phyloP scores from a whole-genome alignment of 768 basidiomycete genomes.

The Gyrodon lividus region DNA sequence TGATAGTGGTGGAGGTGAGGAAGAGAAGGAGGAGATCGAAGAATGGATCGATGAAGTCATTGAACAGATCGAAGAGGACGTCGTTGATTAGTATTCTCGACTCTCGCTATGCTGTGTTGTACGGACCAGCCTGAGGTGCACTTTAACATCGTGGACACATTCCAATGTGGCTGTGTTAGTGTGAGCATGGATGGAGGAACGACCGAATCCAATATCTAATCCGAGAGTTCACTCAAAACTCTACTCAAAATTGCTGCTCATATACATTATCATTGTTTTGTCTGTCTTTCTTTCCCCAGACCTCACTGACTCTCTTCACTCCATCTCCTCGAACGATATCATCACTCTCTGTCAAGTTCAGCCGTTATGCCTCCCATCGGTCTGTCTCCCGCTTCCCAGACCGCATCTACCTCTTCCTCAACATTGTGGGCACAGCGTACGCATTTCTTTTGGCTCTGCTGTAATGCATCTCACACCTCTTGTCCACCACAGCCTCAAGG shows the following conservation, averaged over 20 bases:
- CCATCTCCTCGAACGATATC: slow-evolving; percentile 9
- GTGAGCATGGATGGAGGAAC: neutral
- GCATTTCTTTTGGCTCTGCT: slow-evolving; percentile 5
- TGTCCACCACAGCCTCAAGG: slow-evolving; percentile 60
- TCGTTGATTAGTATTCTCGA: slow-evolving; percentile 43
- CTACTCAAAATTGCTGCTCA: no score
- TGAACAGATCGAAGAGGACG: slow-evolving; percentile 86
- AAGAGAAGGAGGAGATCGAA: slow-evolving; percentile 85
- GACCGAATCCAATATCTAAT: slow-evolving; percentile 18
- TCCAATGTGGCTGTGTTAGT: slow-evolving; percentile 24
- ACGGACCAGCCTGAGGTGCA: no score
- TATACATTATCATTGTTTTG: neutral
- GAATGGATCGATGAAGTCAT: slow-evolving; percentile 93
- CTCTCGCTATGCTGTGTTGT: neutral
- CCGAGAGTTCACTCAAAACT: neutral
- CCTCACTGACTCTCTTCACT: no score
- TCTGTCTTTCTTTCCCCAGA: no score
- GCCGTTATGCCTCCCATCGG: slow-evolving; percentile 28
- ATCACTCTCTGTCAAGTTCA: slow-evolving; percentile 12
- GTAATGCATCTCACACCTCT: neutral
- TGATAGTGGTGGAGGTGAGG: slow-evolving; percentile 41
- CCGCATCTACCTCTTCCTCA: slow-evolving; percentile 45
- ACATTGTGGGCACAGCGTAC: slow-evolving; percentile 78
- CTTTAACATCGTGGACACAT: neutral
- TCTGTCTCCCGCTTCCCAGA: slow-evolving; percentile 28